phyloP scores from a whole-genome alignment of 73 alveolate genomes.

The Paramecium caudatum region DNA sequence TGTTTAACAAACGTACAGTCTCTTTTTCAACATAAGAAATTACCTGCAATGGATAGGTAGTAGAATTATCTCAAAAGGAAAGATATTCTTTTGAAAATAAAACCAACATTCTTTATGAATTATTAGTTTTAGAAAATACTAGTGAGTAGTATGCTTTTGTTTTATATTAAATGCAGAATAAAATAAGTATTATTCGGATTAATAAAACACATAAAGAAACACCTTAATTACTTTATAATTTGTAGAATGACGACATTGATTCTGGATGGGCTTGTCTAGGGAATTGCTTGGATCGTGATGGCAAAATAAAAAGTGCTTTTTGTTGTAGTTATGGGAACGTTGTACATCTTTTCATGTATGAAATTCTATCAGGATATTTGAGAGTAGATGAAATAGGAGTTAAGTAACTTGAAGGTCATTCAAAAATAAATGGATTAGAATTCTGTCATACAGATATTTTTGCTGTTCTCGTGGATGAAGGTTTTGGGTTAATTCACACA shows the following conservation, averaged over 20 bases:
- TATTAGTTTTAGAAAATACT: neutral
- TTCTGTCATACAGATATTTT: slow-evolving; percentile 13
- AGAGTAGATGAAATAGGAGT: slow-evolving; percentile 47
- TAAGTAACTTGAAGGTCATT: neutral
- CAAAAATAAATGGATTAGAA: neutral
- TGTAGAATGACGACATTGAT: slow-evolving; percentile 12
- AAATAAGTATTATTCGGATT: neutral
- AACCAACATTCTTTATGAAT: slow-evolving; percentile 7
- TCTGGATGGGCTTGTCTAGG: slow-evolving; percentile 43
- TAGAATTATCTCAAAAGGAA: neutral
- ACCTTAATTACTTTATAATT: neutral
- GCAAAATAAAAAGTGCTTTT: neutral
- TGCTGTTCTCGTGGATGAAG: neutral
- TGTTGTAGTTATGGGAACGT: slow-evolving; percentile 43
- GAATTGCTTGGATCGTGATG: neutral
- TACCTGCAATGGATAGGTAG: neutral
- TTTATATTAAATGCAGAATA: slow-evolving; percentile 33
- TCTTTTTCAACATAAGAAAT: slow-evolving; percentile 8
- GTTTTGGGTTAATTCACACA: neutral
- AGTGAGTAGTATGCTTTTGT: neutral
- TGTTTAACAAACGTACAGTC: neutral
- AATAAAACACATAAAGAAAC: slow-evolving; percentile 18
- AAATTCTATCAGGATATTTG: neutral
- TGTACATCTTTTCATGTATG: slow-evolving; percentile 17
- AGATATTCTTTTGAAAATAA: neutral